phyloP scores from a whole-genome alignment of 768 basidiomycete genomes.

The Boletellus emodensis region DNA sequence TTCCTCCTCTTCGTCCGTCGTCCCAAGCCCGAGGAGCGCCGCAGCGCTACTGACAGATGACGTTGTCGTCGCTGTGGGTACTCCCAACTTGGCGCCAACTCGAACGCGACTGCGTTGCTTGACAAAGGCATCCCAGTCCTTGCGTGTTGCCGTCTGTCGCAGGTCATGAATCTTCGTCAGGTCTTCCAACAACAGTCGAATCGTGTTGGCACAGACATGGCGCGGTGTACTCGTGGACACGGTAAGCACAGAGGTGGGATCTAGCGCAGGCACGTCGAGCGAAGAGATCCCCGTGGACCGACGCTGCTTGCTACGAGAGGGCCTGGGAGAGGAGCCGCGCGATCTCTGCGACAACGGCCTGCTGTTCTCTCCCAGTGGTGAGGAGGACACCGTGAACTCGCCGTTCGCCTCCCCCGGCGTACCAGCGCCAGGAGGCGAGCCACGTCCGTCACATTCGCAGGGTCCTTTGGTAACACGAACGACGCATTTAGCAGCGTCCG shows the following conservation, averaged over 20 bases:
- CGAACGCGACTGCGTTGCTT: constrained; percentile 56
- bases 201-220: constrained; percentile 72
- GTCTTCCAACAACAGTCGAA: constrained; percentile 68
- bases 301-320: constrained; percentile 43
- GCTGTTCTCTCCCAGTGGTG: constrained; percentile 17
- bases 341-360: constrained; percentile 29
- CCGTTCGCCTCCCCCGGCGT: constrained; percentile 10
- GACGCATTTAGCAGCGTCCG: constrained; percentile 31
- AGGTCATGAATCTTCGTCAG: constrained; percentile 81
- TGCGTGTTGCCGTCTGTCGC: constrained; percentile 61
- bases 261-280: constrained; percentile 12
- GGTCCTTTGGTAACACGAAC: constrained; percentile 38
- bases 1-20: constrained; percentile 65
- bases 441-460: constrained; percentile 40
- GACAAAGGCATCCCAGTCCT: constrained; percentile 89
- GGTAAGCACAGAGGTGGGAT: constrained; percentile 50
- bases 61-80: constrained; percentile 15
- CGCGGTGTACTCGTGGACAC: constrained; percentile 61
- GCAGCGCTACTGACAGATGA: constrained; percentile 47
- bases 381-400: constrained; percentile 10
- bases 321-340: constrained; percentile 42
- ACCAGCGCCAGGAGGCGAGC: background rate
- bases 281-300: constrained; percentile 39
- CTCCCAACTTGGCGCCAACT: constrained; percentile 22
- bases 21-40: constrained; percentile 64